phyloP scores from a whole-genome alignment of 1,284 basidiomycete genomes.

The Cutaneotrichosporon arboriforme region DNA sequence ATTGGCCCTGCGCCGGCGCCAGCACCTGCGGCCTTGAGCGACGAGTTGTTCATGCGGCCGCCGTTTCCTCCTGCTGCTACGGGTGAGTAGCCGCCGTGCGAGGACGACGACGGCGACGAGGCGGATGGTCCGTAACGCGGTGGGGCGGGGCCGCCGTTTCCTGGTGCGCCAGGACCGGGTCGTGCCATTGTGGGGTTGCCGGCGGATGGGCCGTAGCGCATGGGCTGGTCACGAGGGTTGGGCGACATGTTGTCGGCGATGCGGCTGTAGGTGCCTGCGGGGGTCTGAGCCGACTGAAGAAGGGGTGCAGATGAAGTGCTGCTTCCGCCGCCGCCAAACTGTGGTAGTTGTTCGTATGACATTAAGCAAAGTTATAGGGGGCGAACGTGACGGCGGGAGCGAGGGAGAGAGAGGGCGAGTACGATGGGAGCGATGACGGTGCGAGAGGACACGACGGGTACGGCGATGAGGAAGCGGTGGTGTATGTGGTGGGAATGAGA shows the following conservation, averaged over 20 bases:
- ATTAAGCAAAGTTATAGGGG: too few species aligned
- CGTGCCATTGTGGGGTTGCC: neutral
- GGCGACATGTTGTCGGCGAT: constrained; percentile 23
- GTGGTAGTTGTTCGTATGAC: neutral
- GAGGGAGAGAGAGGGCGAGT: neutral
- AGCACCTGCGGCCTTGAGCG: neutral
- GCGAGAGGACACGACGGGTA: neutral
- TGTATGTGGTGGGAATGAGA: neutral
- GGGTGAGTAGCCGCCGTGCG: neutral
- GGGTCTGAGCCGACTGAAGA: constrained; percentile 24
- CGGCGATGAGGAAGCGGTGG: neutral
- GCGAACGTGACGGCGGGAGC: too few species aligned
- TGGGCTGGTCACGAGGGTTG: neutral
- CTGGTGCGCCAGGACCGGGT: too few species aligned
- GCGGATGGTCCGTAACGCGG: constrained; percentile 8
- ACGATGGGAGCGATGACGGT: neutral
- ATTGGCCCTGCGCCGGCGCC: neutral
- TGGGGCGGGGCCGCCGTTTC: too few species aligned
- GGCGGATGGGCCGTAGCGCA: constrained; percentile 9
- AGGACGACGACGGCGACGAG: neutral
- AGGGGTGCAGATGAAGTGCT: constrained; percentile 19
- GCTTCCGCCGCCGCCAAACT: constrained; percentile 1
- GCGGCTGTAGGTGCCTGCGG: constrained; percentile 29
- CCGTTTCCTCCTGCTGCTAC: neutral
- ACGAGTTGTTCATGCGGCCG: neutral